These are phyloP conservation scores for Vitis hybrid DNA, from an alignment of 177 flowering plant species.

Conservation along the genomic window DNA sequence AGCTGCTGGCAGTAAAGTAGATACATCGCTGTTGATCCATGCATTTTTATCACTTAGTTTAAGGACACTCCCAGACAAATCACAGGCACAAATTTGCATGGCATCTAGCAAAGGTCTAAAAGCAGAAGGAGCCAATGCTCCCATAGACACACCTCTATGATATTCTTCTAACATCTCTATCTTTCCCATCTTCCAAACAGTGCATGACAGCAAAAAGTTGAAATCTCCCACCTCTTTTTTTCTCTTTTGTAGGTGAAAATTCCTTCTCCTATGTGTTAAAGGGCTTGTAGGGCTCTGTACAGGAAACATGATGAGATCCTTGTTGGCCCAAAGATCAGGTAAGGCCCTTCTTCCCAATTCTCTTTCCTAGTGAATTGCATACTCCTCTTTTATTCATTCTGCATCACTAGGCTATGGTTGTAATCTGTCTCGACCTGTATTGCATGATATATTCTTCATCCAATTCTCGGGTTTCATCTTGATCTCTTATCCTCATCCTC, in stretches of 20 bases:
- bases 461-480: not conserved
- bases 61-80: slow-evolving; percentile 1
- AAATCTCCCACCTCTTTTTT: not conserved
- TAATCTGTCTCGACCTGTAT: not conserved
- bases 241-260: slow-evolving; percentile 3
- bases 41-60: slow-evolving; percentile 8
- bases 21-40: not conserved
- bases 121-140: not conserved
- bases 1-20: not conserved
- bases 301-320: slow-evolving; percentile 10
- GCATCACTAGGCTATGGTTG: not conserved
- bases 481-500: not conserved
- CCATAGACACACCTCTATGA: not conserved
- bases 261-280: slow-evolving; percentile 9
- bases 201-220: not conserved
- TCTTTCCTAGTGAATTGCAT: not conserved
- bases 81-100: not conserved
- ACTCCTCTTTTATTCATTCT: not conserved
- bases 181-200: not conserved
- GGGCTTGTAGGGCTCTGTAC: slow-evolving; percentile 11
- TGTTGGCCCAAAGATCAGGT: slow-evolving; percentile 14
- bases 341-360: not conserved
- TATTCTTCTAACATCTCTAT: not conserved
- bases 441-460: not conserved
- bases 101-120: not conserved